Percentiles rank a stretch among this genome's conserved stretches.
These are phyloP conservation scores for Calonectria ilicicola DNA, from an alignment of 2,329 filamentous ascomycete genomes.

Conservation along the genomic window DNA sequence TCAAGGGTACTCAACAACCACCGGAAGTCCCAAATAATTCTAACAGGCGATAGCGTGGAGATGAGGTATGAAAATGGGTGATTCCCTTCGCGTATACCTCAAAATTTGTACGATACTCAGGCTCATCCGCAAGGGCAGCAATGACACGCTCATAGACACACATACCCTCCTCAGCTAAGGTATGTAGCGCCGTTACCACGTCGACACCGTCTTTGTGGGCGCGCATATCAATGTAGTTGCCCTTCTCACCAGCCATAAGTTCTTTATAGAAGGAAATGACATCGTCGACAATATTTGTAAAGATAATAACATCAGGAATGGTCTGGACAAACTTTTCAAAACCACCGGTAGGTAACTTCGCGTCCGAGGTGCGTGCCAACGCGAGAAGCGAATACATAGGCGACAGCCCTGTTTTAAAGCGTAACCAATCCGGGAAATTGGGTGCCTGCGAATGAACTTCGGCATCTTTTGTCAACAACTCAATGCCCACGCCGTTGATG, in stretches of 20 bases:
- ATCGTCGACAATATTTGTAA: slow-evolving; percentile 27
- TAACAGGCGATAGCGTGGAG: not conserved
- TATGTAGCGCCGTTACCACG: not conserved
- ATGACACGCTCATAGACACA: not conserved
- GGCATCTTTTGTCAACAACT: not conserved
- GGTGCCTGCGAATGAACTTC: not conserved
- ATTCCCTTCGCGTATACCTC: not conserved
- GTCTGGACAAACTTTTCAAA: slow-evolving; percentile 4
- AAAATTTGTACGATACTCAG: not conserved
- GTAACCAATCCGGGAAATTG: slow-evolving; percentile 22
- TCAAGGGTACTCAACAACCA: too few relatives aligned
- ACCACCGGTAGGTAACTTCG: not conserved
- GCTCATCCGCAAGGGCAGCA: not conserved
- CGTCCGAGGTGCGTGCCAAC: not conserved
- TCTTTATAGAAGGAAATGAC: slow-evolving; percentile 28
- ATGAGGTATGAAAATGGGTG: not conserved
- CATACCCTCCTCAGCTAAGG: not conserved
- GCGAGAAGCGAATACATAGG: slow-evolving; percentile 26
- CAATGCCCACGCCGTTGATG: not conserved
- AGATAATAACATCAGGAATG: slow-evolving; percentile 20
- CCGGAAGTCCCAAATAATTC: not conserved
- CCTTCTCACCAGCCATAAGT: slow-evolving; percentile 18
- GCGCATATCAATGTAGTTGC: slow-evolving; percentile 23
- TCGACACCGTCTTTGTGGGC: slow-evolving; percentile 19
- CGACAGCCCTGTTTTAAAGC: slow-evolving; percentile 24